phyloP scores from a whole-genome alignment of 1,284 basidiomycete species.

The Cryptococcus hybrid region DNA sequence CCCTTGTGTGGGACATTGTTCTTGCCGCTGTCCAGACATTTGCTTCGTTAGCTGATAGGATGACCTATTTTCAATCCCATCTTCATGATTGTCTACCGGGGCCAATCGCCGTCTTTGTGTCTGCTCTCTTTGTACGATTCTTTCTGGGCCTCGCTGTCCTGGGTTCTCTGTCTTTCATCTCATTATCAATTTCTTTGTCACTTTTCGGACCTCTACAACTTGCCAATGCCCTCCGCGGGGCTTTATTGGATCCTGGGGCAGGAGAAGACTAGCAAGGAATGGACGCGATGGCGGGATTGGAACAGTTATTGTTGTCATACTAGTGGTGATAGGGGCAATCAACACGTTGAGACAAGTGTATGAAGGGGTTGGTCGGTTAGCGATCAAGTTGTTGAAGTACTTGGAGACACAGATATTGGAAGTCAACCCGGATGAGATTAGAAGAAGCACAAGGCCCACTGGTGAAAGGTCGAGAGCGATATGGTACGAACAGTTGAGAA shows the following conservation, averaged over 20 bases:
- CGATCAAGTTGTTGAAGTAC: slow-evolving; percentile 27
- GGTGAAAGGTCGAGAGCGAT: slow-evolving; percentile 17
- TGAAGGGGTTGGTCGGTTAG: slow-evolving; percentile 17
- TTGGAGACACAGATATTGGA: slow-evolving; percentile 45
- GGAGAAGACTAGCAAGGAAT: slow-evolving; percentile 7
- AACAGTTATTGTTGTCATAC: slow-evolving; percentile 27
- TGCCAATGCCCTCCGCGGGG: slow-evolving; percentile 41
- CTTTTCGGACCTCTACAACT: slow-evolving; percentile 46
- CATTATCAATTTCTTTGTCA: slow-evolving; percentile 35
- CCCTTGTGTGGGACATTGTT: slow-evolving; percentile 36
- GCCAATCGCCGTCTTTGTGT: slow-evolving; percentile 5
- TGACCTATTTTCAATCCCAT: slow-evolving; percentile 7
- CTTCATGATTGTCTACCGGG: neutral
- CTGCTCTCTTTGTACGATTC: slow-evolving; percentile 28
- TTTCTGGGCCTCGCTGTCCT: slow-evolving; percentile 46
- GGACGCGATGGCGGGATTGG: slow-evolving; percentile 16
- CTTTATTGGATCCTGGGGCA: slow-evolving; percentile 24
- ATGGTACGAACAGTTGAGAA: slow-evolving; percentile 21
- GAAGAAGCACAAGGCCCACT: slow-evolving; percentile 1
- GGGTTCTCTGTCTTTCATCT: slow-evolving; percentile 43
- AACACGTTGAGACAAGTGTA: slow-evolving; percentile 40
- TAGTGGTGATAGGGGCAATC: slow-evolving; percentile 38
- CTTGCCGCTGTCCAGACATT: slow-evolving; percentile 34
- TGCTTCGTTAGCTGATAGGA: slow-evolving; percentile 24
- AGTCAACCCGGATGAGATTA: slow-evolving; percentile 34